A percentile compares a stretch with the other conserved stretches of the same genome.
These are phyloP conservation scores for Cladosporium sp. DNA, from an alignment of 2,329 filamentous ascomycete species.

Conservation along the genomic window DNA sequence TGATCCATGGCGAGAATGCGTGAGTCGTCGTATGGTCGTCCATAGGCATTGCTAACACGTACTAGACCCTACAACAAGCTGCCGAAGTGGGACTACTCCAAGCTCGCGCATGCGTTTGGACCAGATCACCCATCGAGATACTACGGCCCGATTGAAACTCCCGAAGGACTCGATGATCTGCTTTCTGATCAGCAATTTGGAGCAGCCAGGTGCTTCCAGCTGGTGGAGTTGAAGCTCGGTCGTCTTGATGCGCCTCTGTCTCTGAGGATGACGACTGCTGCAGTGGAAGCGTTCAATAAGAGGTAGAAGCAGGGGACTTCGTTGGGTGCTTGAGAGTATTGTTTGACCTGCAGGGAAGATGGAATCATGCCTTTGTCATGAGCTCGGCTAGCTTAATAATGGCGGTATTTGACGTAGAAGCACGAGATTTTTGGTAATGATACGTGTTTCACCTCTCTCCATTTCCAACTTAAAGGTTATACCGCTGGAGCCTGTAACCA, in stretches of 20 bases:
- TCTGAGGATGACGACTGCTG: slow-evolving; percentile 16
- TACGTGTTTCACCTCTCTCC: too few relatives aligned
- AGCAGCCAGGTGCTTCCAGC: slow-evolving; percentile 13
- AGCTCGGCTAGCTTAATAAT: too few relatives aligned
- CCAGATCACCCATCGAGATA: slow-evolving; percentile 10
- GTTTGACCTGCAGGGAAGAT: too few relatives aligned
- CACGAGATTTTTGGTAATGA: too few relatives aligned
- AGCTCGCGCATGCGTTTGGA: slow-evolving; percentile 13
- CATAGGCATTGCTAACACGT: not conserved
- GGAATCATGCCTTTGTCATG: too few relatives aligned
- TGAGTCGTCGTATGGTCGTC: not conserved
- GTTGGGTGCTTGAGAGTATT: not conserved
- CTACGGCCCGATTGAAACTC: not conserved
- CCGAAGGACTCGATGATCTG: not conserved
- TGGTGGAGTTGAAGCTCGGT: slow-evolving; percentile 21
- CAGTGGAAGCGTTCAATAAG: slow-evolving; percentile 21
- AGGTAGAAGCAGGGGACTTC: not conserved
- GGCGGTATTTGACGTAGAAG: too few relatives aligned
- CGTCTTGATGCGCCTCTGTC: slow-evolving; percentile 20
- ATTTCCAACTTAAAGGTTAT: too few relatives aligned
- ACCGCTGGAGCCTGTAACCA: too few relatives aligned
- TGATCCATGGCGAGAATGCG: slow-evolving; percentile 51
- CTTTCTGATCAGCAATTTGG: slow-evolving; percentile 12
- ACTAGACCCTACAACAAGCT: not conserved
- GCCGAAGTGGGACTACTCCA: slow-evolving; percentile 15